A percentile compares a stretch with the other conserved stretches of the same genome.
Evolutionary conservation across 306 rosid species (phyloP).

Genomic region (Lupinus albus): DNA sequence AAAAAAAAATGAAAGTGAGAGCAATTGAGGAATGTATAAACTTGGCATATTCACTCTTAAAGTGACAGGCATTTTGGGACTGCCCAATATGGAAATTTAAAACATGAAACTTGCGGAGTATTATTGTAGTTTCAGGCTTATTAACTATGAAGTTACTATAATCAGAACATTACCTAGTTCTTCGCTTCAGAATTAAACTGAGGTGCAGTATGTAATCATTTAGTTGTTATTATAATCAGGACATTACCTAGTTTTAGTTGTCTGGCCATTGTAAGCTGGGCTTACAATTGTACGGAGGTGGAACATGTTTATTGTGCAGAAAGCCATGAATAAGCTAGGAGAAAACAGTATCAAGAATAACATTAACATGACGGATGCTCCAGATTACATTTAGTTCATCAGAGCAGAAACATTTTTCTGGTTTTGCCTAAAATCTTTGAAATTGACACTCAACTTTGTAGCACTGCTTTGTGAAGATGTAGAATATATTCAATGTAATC

Average conservation of each 20-base stretch:
- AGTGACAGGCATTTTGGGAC: neutral
- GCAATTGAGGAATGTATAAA: conserved; percentile 1
- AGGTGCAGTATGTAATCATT: conserved; percentile 8
- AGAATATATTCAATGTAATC: conserved; percentile 8
- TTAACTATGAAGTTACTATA: neutral
- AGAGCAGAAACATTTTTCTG: conserved; percentile 21
- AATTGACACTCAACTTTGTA: conserved; percentile 29
- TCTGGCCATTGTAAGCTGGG: conserved; percentile 3
- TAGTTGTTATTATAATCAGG: too few relatives aligned
- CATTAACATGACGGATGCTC: conserved; percentile 10
- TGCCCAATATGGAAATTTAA: neutral
- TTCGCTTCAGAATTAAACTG: conserved; percentile 20
- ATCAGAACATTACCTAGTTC: neutral
- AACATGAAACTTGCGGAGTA: conserved; percentile 10
- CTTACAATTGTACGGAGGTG: conserved; percentile 16
- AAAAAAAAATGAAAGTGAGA: neutral
- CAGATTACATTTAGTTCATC: conserved; percentile 31
- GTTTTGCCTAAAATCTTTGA: conserved; percentile 21
- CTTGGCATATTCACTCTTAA: conserved; percentile 9
- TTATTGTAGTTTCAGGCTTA: conserved; percentile 16
- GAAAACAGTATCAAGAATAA: conserved; percentile 15
- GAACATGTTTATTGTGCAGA: conserved; percentile 18
- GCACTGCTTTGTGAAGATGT: conserved; percentile 16
- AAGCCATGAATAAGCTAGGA: neutral
- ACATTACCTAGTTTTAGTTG: neutral